Conservation (phyloP, 2,329 filamentous ascomycete species). For the Paecilomyces niveus region DNA sequence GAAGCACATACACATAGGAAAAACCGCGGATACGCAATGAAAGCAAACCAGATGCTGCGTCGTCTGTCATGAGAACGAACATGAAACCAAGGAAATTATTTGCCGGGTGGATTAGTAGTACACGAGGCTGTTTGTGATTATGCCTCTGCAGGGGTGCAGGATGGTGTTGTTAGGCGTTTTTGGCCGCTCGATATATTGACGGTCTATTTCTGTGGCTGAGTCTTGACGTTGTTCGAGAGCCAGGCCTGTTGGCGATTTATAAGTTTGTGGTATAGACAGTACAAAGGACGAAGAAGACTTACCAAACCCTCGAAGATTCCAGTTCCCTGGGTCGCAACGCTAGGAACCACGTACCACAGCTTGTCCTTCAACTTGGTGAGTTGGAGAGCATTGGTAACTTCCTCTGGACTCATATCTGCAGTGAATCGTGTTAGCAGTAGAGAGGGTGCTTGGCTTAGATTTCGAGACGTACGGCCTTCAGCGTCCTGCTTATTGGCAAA, state of each 20-base stretch:
- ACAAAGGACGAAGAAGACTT: conserved; percentile 20
- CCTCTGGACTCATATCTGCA: conserved; percentile 68
- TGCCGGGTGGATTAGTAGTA: conserved; percentile 26
- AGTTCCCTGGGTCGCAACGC: conserved; percentile 73
- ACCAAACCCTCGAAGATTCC: conserved; percentile 73
- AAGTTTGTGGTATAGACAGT: conserved; percentile 4
- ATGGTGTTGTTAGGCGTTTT: conserved; percentile 9
- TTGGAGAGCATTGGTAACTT: conserved; percentile 71
- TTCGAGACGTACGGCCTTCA: conserved; percentile 55
- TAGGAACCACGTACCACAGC: conserved; percentile 78
- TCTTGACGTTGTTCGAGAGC: conserved; percentile 79
- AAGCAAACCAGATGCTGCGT: conserved; percentile 31
- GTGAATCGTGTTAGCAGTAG: neutral
- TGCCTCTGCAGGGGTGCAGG: conserved; percentile 1
- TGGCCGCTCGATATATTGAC: neutral
- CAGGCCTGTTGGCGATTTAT: conserved; percentile 46
- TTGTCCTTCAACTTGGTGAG: conserved; percentile 73
- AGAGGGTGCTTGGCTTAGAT: neutral
- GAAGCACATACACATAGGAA: conserved; percentile 11
- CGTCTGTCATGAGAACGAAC: conserved; percentile 35
- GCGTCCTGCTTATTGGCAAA: conserved; percentile 99
- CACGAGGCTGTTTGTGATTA: conserved; percentile 14
- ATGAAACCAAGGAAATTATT: conserved; percentile 24
- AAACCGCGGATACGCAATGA: conserved; percentile 12
- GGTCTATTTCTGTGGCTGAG: conserved; percentile 33